These are phyloP conservation scores for Cornus florida DNA, from an alignment of 148 eudicot genomes.

Conservation along the genomic window DNA sequence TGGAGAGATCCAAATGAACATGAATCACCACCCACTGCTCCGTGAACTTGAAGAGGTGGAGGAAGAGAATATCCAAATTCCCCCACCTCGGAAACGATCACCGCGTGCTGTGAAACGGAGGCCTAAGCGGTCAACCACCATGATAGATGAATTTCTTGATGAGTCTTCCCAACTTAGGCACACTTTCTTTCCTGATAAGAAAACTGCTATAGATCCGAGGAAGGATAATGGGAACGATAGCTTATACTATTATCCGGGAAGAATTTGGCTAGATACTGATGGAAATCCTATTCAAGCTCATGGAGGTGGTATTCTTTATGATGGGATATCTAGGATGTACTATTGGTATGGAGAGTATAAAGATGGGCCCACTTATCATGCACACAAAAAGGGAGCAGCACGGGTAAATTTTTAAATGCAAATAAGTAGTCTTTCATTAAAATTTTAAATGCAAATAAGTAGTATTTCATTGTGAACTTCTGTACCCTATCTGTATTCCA, in stretches of 20 bases:
- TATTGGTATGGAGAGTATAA: constrained; percentile 99
- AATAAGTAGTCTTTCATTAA: not conserved
- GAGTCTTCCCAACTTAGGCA: constrained; percentile 83
- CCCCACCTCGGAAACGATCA: constrained; percentile 88
- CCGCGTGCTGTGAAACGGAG: constrained; percentile 88
- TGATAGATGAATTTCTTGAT: constrained; percentile 92
- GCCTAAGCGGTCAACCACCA: constrained; percentile 60
- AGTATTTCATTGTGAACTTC: not conserved
- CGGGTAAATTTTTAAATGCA: constrained; percentile 52
- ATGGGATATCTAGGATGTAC: constrained; percentile 56
- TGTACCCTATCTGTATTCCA: not conserved
- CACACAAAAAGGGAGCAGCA: constrained; percentile 84
- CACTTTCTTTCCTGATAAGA: constrained; percentile 72
- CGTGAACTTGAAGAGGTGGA: constrained; percentile 78
- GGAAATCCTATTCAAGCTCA: constrained; percentile 99
- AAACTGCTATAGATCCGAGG: constrained; percentile 68
- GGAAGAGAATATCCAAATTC: constrained; percentile 78
- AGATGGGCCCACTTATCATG: constrained; percentile 95
- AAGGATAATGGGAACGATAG: constrained; percentile 57
- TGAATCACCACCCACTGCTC: constrained; percentile 29
- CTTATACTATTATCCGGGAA: constrained; percentile 75
- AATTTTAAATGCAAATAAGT: not conserved
- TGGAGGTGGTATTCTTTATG: constrained; percentile 93
- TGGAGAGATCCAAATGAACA: constrained; percentile 28
- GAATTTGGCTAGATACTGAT: constrained; percentile 93